A percentile compares a stretch with the other conserved stretches of the same genome.
Conservation (phyloP, 768 basidiomycete genomes). For the Amanita pallidorosea region DNA sequence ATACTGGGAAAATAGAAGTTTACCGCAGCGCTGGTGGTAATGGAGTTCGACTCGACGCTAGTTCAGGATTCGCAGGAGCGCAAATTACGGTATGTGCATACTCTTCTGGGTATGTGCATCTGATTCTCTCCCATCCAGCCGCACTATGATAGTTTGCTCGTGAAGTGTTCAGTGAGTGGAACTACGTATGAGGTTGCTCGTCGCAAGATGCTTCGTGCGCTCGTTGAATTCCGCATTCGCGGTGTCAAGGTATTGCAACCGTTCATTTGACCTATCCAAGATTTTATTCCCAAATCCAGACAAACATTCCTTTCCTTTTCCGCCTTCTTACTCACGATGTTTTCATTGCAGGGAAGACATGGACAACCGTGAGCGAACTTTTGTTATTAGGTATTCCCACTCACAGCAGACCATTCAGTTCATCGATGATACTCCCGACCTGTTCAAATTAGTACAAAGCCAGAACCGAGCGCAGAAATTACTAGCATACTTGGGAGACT, state of each 20-base stretch:
- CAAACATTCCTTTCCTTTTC: constrained; percentile 99
- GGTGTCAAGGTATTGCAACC: constrained; percentile 70
- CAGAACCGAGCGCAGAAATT: constrained; percentile 99
- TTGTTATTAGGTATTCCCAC: neutral
- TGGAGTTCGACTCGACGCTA: constrained; percentile 93
- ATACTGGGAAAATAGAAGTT: constrained; percentile 98
- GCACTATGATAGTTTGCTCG: constrained; percentile 95
- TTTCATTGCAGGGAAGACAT: constrained; percentile 93
- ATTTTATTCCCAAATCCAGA: constrained; percentile 34
- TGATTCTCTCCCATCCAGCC: constrained; percentile 40
- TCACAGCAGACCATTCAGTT: constrained; percentile 40
- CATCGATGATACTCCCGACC: constrained; percentile 98
- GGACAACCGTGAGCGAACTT: constrained; percentile 59
- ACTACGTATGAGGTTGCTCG: constrained; percentile 98
- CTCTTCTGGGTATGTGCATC: neutral
- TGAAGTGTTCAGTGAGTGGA: constrained; percentile 92
- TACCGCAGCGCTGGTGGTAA: constrained; percentile 98
- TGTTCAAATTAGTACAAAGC: constrained; percentile 96
- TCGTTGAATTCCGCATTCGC: constrained; percentile 99
- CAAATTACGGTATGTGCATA: constrained; percentile 74
- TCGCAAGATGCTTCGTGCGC: constrained; percentile 96
- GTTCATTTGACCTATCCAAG: neutral
- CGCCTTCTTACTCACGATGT: constrained; percentile 93
- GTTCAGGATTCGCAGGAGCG: constrained; percentile 96
- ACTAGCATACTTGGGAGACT: constrained; percentile 92